Base-by-base conservation (phyloP, 164 flowering plant genomes). In the Euptelea pleiosperma region DNA sequence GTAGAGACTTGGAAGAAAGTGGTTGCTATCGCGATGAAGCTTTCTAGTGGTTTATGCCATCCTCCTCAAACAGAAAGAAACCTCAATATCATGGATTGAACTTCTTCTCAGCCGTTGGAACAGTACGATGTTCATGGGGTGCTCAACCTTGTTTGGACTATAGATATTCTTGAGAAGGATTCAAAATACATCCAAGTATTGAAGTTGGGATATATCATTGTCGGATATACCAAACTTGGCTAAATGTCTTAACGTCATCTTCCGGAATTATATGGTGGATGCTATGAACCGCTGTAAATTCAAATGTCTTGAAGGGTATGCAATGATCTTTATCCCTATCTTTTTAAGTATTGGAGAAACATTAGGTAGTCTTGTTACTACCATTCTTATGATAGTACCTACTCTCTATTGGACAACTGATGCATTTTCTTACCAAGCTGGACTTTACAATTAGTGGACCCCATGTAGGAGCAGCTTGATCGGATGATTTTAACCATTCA, bases 1-100 rank as follows among this genome's bases (percentile, higher is more conserved):
- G 25, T 37, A 10, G 55, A 55, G n/a, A 53, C 53, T 30, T 61
- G 52, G 36, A 71, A 70, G 15, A 48, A 62, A 24, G 64, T 62
- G 11, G 22, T 73, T 26, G 22, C 25, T 55, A 35, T 70, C 16
- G 25, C 79, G 57, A 49, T 52, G 58, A 67, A 59, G 60, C 81
- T 82, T 18, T 63, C 80, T 34, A 69, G 53, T 49, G 81, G 83
- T 14, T 75, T 76, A 81, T 82, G 76, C 5, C 57, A 57, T 28
- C 29, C 41, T 24, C 49, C 18, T 18, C 45, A 43, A 19, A 34
- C 15, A 35, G 43, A 51, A 28, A 53, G 33, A 12, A 47, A 14
- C 16, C 51, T 57, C 22, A 9, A 33, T 9, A 8, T 52, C 9
- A 26, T 19, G 8, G 46, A 57, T 53, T 67, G 71, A 2, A 30